Evolutionary conservation across 2,329 filamentous ascomycete species (phyloP), one percentile per base, ranked within the genome.

Genomic region (Pezicula neosporulosa): DNA sequence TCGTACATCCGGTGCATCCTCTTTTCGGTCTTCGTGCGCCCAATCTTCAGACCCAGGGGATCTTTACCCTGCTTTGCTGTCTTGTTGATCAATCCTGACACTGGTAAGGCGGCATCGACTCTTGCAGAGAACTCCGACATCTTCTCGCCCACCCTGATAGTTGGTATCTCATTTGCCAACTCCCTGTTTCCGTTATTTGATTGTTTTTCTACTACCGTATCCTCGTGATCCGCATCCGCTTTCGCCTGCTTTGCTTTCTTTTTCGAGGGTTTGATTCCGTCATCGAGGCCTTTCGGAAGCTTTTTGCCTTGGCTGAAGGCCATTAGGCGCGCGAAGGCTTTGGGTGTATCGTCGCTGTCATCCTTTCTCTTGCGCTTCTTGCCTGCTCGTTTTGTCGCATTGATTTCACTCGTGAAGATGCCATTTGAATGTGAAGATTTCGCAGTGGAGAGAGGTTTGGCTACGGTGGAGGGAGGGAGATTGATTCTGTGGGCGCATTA

Each of bases 281-380:
- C 82, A 65, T 96, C 87, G 8, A 95, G 74, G 6, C 86, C 85
- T 9, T 78, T 81, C 5, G 78, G 77, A 9, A 78, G 68, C 54
- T 77, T 80, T 63, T 83, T 85, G n/a, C 82, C 77, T 15, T 75
- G 70, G 38, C 86, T 81, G 58, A 85, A 81, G 33, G 88, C 83
- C 88, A 97, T 94, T 56, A 97, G 73, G 12, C 91, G 85, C 55
- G 83, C 82, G 70, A 99, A 99, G 1, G 88, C 90, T 59, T 90
- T 87, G 0, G 94, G 94, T 1, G 89, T 92, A 71, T 97, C 94
- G 67, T 96, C 85, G 28, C 67, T 69, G 47, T 68, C 61, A 42
- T 56, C 63, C 33, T 66, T 68, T 53, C 71, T 66, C 71, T 77
- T 85, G 71, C 72, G 73, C 66, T 69, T 76, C 62, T 72, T 81